Percentiles rank a stretch among this genome's conserved stretches.
These are phyloP conservation scores for Cercospora sp. DNA, from an alignment of 2,329 filamentous ascomycete genomes.

Conservation along the genomic window DNA sequence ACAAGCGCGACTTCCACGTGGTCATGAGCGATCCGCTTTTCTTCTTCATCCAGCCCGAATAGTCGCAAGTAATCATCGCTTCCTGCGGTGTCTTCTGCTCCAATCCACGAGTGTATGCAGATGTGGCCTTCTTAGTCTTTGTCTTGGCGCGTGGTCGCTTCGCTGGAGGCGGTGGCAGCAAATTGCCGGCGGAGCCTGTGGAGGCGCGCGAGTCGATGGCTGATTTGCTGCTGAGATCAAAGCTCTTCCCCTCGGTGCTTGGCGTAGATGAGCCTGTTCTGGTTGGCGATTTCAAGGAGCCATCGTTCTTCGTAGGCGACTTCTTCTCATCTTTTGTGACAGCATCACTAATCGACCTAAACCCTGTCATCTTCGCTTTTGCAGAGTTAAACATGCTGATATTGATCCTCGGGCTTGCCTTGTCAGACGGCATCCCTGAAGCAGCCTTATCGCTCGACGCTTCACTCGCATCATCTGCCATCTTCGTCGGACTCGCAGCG, in stretches of 20 bases:
- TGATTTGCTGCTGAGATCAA: slow-evolving; percentile 39
- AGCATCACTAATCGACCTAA: slow-evolving; percentile 80
- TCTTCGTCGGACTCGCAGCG: slow-evolving; percentile 27
- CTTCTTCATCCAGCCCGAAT: slow-evolving; percentile 99
- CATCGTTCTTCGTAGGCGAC: slow-evolving; percentile 30
- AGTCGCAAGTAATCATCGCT: slow-evolving; percentile 83
- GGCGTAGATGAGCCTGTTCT: slow-evolving; percentile 74
- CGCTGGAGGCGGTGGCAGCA: slow-evolving; percentile 35
- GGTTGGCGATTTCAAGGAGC: slow-evolving; percentile 62
- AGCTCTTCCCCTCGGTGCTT: slow-evolving; percentile 54
- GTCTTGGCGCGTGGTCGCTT: slow-evolving; percentile 32
- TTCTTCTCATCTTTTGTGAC: slow-evolving; percentile 56
- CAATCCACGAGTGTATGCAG: slow-evolving; percentile 85
- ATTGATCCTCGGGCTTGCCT: slow-evolving; percentile 34
- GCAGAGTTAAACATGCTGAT: slow-evolving; percentile 40
- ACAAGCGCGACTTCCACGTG: slow-evolving; percentile 96
- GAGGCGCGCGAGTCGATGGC: slow-evolving; percentile 45
- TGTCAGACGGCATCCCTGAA: slow-evolving; percentile 11
- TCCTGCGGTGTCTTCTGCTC: slow-evolving; percentile 78
- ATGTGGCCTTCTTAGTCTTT: slow-evolving; percentile 83
- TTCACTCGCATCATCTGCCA: slow-evolving; percentile 46
- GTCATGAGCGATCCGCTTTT: slow-evolving; percentile 94
- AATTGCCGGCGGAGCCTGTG: slow-evolving; percentile 45
- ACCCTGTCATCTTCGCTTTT: slow-evolving; percentile 60
- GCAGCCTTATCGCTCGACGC: slow-evolving; percentile 41